Evolutionary conservation across 208 protist genomes (phyloP).

Genomic region (Leishmania turanica): DNA sequence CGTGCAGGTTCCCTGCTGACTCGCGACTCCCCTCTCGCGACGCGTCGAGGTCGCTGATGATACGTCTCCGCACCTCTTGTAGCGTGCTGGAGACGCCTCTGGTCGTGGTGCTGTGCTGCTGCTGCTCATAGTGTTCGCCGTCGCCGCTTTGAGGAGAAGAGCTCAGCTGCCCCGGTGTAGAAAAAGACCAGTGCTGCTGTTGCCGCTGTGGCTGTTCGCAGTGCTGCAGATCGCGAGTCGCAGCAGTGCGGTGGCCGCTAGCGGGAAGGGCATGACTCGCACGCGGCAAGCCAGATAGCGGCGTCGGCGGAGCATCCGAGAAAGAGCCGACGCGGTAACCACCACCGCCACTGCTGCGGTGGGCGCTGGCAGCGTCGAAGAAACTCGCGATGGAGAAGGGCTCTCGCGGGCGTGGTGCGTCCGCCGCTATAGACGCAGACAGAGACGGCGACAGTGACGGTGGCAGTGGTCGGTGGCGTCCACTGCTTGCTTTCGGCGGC

Average conservation of each 20-base stretch:
- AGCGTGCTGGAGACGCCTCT: constrained; percentile 37
- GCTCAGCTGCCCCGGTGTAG: not conserved
- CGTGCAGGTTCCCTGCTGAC: constrained; percentile 33
- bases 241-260: not conserved
- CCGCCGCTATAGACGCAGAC: not conserved
- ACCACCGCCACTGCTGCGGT: constrained; percentile 1
- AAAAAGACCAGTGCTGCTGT: constrained; percentile 22
- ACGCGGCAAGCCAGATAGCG: not conserved
- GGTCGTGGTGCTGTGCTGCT: constrained; percentile 1
- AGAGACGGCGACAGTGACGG: constrained; percentile 7
- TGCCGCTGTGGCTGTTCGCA: not conserved
- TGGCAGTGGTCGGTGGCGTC: constrained; percentile 1
- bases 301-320: not conserved
- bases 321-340: constrained; percentile 14
- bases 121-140: not conserved
- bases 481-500: constrained; percentile 22
- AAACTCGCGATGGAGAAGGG: constrained; percentile 47
- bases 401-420: constrained; percentile 10
- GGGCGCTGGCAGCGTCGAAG: constrained; percentile 45
- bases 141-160: not conserved
- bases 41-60: constrained; percentile 54
- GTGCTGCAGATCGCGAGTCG: not conserved
- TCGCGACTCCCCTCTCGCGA: constrained; percentile 24
- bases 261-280: not conserved
- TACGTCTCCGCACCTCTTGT: constrained; percentile 49